These are phyloP conservation scores for Pelargonium citronellum DNA, from an alignment of 441 rosid species.

Conservation along the genomic window DNA sequence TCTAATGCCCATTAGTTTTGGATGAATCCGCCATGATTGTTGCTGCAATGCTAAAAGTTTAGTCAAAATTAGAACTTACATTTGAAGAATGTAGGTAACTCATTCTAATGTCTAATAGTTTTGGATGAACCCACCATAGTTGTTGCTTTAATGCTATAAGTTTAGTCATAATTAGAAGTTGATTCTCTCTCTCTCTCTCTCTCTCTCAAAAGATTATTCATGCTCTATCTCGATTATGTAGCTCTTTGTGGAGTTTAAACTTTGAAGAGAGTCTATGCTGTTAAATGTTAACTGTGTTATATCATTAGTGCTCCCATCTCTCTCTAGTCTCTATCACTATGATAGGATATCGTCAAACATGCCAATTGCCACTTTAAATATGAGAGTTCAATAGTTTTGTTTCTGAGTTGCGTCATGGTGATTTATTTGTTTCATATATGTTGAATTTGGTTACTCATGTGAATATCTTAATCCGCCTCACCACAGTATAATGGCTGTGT, in stretches of 20 bases:
- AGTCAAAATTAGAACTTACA: no score
- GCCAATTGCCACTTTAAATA: neutral
- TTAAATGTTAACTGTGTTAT: neutral
- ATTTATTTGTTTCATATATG: neutral
- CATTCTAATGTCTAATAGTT: no score
- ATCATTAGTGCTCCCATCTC: neutral
- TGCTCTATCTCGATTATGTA: neutral
- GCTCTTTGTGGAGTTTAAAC: neutral
- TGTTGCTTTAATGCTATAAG: no score
- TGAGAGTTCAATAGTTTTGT: neutral
- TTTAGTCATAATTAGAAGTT: no score
- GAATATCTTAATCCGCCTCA: neutral
- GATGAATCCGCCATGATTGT: no score
- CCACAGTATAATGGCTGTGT: conserved; percentile 77
- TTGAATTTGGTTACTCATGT: neutral
- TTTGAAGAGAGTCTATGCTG: neutral
- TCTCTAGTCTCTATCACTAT: neutral
- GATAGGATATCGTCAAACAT: no score
- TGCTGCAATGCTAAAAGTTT: no score
- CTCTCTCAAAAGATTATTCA: no score
- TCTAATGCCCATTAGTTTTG: no score
- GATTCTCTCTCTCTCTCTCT: no score
- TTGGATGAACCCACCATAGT: no score
- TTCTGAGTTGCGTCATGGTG: neutral
- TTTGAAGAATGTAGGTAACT: no score